phyloP scores from a whole-genome alignment of 2,329 filamentous ascomycete genomes.

The Hypocrella siamensis region DNA sequence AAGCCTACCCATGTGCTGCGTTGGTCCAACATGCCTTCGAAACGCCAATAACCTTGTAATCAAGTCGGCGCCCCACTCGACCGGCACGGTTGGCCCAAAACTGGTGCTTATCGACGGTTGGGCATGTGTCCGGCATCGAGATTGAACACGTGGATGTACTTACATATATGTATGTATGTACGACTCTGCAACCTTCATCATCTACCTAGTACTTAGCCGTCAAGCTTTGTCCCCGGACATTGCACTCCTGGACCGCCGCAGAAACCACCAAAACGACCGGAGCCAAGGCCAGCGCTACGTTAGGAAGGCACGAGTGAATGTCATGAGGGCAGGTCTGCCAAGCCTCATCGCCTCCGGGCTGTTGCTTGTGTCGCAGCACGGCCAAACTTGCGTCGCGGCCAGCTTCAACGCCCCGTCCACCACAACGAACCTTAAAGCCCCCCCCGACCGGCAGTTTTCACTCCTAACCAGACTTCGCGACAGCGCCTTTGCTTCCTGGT shows the following conservation, averaged over 20 bases:
- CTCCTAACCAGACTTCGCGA: slow-evolving; percentile 35
- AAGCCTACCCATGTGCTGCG: too few species aligned
- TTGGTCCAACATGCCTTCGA: too few species aligned
- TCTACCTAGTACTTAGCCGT: too few species aligned
- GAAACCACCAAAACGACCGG: not conserved
- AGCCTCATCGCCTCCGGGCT: not conserved
- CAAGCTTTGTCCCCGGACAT: not conserved
- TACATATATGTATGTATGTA: too few species aligned
- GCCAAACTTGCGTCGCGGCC: not conserved
- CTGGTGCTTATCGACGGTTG: too few species aligned
- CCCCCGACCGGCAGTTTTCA: slow-evolving; percentile 22
- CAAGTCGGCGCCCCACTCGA: too few species aligned
- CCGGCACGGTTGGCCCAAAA: too few species aligned
- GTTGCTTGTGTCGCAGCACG: not conserved
- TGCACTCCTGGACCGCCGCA: not conserved
- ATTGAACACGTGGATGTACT: too few species aligned
- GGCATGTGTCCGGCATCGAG: too few species aligned
- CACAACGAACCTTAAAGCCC: slow-evolving; percentile 1
- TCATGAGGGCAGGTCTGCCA: slow-evolving; percentile 1
- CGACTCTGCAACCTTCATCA: too few species aligned
- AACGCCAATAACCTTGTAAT: too few species aligned
- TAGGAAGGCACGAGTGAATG: not conserved
- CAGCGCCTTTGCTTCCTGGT: slow-evolving; percentile 31
- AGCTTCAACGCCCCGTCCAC: not conserved
- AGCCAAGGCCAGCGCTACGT: not conserved